Evolutionary conservation across 1,284 basidiomycete species (phyloP), one percentile per base, ranked within the genome.

Genomic region (Taiwanofungus camphoratus): DNA sequence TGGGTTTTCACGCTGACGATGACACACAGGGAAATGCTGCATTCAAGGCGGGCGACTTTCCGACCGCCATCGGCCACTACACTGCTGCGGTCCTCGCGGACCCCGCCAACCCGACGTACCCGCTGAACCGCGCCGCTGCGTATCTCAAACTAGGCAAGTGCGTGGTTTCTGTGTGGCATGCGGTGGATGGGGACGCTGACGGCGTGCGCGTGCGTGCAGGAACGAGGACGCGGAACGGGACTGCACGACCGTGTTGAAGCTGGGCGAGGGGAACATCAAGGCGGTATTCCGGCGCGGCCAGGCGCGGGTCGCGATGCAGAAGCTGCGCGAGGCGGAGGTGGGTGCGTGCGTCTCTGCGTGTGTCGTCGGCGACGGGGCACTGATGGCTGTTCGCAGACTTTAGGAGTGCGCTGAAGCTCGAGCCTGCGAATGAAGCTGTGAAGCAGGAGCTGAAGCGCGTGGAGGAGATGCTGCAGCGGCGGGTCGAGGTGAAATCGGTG

Each of bases 61-160:
- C 70, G 12, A 63, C 65, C 16, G 77, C 79, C 1, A 60, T 82
- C 35, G 76, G 84, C 0, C 79, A 87, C 59, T 92, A 91, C 62
- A 80, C 81, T 29, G 65, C 76, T 2, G 89, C 88, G 3, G 78
- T 85, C 42, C 58, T 85, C 21, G 74, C 78, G 2, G 79, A 91
- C 60, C 60, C 68, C 7, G 67, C 60, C 0, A 82, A 88, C 52
- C 65, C 71, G 20, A 87, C 84, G 0, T 82, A 79, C 52, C 77
- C 80, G 26, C 68, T 91, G 39, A 92, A 92, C 58, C 77, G 88
- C 31, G 84, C 86, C 8, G 84, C 86, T 22, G 86, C 87, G 19
- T 89, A 90, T 66, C 71, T 92, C 49, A 89, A 86, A 70, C 73
- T 91, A 69, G 77, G 78, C 76, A 90, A 89, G 87, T 89, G 70